Base-by-base conservation (phyloP, 306 rosid genomes). In the Medicago lupulina region DNA sequence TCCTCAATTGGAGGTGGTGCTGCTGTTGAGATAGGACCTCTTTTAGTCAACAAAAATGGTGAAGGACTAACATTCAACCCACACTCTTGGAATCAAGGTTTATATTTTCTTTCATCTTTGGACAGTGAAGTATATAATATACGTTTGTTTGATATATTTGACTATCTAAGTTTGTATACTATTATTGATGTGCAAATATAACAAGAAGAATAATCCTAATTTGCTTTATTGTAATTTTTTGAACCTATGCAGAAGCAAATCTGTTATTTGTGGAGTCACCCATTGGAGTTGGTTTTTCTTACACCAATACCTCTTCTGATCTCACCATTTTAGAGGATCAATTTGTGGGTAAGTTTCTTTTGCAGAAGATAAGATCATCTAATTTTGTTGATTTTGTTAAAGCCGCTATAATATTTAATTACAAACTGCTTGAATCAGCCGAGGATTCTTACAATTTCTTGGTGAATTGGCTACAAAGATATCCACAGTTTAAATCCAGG, bases 1-100 rank as follows among this genome's bases (percentile, higher is more conserved):
- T 87, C 90, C 67, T 87, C 90, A 3, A 70, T 87, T 84, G 90
- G 88, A 49, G 82, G 74, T 77, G 90, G 90, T 19, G 88, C 90
- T 13, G 83, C 17, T 44, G 83, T 77, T 49, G 90, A 87, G 77
- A 65, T 87, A 63, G 90, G 90, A 58, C 90, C 90, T 74, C 84
- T 87, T 60, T 13, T 57, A 53, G 83, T 87, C 67, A 62, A 67
- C 67, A 70, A 77, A 77, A 80, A 84, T 71, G 88, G 90, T 2
- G 87, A 69, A 58, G 87, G 88, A 39, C 76, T 87, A 23, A 23
- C 25, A 39, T 84, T 76, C 82, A 87, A 87, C 74, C 3, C 66
- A 16, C 77, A 82, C 50, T 75, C 90, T 7, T 87, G 90, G 90
- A 81, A 79, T 62, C 83, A 84, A 87, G 90, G 90, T 84, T 70